phyloP scores from a whole-genome alignment of 1,284 basidiomycete genomes.

The Calocybe gambosa region DNA sequence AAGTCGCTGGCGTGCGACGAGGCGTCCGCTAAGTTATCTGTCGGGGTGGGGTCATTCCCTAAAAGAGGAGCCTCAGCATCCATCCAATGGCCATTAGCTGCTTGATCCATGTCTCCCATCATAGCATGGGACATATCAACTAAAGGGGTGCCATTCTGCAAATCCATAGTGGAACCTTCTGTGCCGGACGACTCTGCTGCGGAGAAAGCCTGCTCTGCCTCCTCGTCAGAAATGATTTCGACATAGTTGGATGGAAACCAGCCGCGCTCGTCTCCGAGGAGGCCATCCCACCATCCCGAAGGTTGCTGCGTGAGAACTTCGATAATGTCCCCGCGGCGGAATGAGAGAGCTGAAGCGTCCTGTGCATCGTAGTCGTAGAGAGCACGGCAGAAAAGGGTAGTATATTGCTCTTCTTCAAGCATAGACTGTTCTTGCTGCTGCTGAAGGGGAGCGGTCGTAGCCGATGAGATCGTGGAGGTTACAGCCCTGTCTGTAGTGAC shows the following conservation, averaged over 20 bases:
- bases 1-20: constrained; percentile 58
- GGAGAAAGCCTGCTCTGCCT: constrained; percentile 63
- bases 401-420: constrained; percentile 56
- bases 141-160: constrained; percentile 27
- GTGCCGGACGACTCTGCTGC: constrained; percentile 37
- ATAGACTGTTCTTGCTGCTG: constrained; percentile 20
- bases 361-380: constrained; percentile 90
- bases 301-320: constrained; percentile 90
- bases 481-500: constrained; percentile 7
- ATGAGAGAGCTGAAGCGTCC: constrained; percentile 85
- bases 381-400: constrained; percentile 84
- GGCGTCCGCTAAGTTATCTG: constrained; percentile 21
- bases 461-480: constrained; percentile 12
- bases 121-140: constrained; percentile 47
- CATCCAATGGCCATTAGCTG: constrained; percentile 42
- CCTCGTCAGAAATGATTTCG: constrained; percentile 69
- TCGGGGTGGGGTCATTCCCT: constrained; percentile 21
- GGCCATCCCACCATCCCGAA: constrained; percentile 98
- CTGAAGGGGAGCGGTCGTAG: constrained; percentile 8
- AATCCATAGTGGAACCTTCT: constrained; percentile 21
- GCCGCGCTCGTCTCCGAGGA: constrained; percentile 83
- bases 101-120: constrained; percentile 35
- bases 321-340: constrained; percentile 84
- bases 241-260: constrained; percentile 99
- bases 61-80: constrained; percentile 32